These are phyloP conservation scores for Grosmannia penicillata DNA, from an alignment of 2,329 filamentous ascomycete genomes.

Conservation along the genomic window DNA sequence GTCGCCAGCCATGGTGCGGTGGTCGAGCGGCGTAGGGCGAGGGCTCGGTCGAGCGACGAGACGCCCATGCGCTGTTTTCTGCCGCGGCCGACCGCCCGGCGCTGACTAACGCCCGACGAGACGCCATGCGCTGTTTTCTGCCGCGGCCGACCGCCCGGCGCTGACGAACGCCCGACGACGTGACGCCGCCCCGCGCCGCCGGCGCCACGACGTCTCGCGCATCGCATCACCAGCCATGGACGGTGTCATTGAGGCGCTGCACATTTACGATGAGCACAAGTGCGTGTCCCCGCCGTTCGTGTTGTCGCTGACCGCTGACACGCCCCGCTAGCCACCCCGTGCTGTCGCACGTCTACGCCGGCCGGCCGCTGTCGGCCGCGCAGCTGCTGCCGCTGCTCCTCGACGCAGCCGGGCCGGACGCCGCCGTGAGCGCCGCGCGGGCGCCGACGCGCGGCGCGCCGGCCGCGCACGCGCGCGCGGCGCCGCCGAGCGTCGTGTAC, in stretches of 20 bases:
- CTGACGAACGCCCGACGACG: neutral
- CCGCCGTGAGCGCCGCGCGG: no score
- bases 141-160: neutral
- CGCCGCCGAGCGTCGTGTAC: conserved; percentile 77
- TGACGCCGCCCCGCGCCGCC: no score
- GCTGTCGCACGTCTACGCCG: conserved; percentile 78
- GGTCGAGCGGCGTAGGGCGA: no score
- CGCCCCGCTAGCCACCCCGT: conserved; percentile 50
- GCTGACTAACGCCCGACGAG: neutral
- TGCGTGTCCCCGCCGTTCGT: conserved; percentile 30
- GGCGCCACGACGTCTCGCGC: neutral
- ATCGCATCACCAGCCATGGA: conserved; percentile 40
- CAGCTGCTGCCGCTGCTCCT: conserved; percentile 78
- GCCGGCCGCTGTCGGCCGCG: conserved; percentile 60
- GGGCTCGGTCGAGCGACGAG: no score
- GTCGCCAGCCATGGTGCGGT: conserved; percentile 26
- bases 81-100: neutral
- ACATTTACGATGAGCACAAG: conserved; percentile 96
- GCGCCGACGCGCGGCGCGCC: no score
- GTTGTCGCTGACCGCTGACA: neutral
- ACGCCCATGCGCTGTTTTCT: no score
- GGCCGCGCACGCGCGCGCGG: conserved; percentile 21
- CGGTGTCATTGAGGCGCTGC: conserved; percentile 83
- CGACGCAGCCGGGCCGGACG: conserved; percentile 31
- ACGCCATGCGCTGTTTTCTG: neutral